Evolutionary conservation across 768 basidiomycete species (phyloP), one percentile per base, ranked within the genome.

Genomic region (Naganishia vaughanmartiniae): DNA sequence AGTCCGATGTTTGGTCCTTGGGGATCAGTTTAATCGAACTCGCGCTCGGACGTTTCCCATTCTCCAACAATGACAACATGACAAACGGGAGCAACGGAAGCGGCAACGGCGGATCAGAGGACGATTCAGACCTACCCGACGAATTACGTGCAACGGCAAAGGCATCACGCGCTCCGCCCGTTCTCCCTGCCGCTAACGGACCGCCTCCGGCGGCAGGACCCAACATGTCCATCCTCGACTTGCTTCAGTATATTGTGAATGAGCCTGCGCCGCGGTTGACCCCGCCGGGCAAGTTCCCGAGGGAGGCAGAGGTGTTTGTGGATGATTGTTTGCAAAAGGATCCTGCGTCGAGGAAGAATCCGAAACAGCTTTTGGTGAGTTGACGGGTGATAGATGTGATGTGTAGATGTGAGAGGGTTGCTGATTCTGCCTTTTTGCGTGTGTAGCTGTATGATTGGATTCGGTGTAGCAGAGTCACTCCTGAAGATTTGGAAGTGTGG

Each of bases 1-100:
- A 98, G 82, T 97, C 94, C 4, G 96, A 99, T 76, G 95, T 98
- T 4, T 99, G 96, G 96, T 97, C 95, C 0, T 87, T 98, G 54
- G 96, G 96, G 34, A 93, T 99, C 78, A 91, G 93, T 10, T 85
- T 99, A 57, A 94, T 98, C 80, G 96, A 99, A 83, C 88, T 99
- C 51, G 96, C 93, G 0, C 87, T 95, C 36, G 96, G 95, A 19
- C 90, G 93, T 45, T 99, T 99, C 86, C 96, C 96, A 28, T 99
- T 98, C 83, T 88, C 92, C 2, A 73, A 80, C 1, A 78, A 79
- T 48, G 79, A 77, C 36, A 24, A 12, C 24, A 4, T n/a, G 19
- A 26, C 48, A 4, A 51, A 51, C n/a, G 48, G 48, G 1, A 51
- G 48, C 14, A 6, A 21, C n/a, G n/a, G 24, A 3, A n/a, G 7